Percentiles rank a stretch among this genome's conserved stretches.
Conservation (phyloP, 2,329 filamentous ascomycete species). For the Davidsoniella virescens region DNA sequence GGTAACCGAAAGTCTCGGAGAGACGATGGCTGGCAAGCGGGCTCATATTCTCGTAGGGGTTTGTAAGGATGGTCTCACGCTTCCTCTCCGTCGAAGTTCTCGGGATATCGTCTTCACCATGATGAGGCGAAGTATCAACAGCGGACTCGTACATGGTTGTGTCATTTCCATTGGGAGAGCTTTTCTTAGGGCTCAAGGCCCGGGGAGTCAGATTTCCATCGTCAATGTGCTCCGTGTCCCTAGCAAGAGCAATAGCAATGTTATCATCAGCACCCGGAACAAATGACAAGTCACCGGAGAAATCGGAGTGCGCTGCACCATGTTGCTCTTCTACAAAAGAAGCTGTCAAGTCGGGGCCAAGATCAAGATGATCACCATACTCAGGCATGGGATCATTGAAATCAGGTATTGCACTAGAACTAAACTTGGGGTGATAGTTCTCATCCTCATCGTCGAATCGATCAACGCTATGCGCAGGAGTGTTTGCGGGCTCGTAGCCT, state of each 20-base stretch:
- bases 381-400: conserved; percentile 59
- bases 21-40: conserved; percentile 41
- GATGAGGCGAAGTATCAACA: conserved; percentile 35
- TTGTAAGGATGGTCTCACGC: conserved; percentile 49
- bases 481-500: conserved; percentile 36
- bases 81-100: conserved; percentile 42
- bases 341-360: conserved; percentile 66
- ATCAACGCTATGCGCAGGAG: conserved; percentile 43
- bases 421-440: conserved; percentile 34
- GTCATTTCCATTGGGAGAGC: neutral
- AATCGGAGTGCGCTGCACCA: neutral
- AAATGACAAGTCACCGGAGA: conserved; percentile 8
- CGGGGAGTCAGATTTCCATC: conserved; percentile 34
- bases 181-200: conserved; percentile 12
- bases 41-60: conserved; percentile 49
- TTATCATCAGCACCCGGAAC: conserved; percentile 10
- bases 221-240: conserved; percentile 3
- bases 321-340: conserved; percentile 49
- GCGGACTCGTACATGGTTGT: conserved; percentile 31
- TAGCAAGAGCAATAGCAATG: conserved; percentile 7
- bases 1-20: conserved; percentile 30
- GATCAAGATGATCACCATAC: conserved; percentile 46
- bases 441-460: conserved; percentile 31
- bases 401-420: conserved; percentile 53
- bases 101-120: conserved; percentile 17